A percentile compares a stretch with the other conserved stretches of the same genome.
phyloP scores from a whole-genome alignment of 768 basidiomycete genomes.

The Terana coerulea region DNA sequence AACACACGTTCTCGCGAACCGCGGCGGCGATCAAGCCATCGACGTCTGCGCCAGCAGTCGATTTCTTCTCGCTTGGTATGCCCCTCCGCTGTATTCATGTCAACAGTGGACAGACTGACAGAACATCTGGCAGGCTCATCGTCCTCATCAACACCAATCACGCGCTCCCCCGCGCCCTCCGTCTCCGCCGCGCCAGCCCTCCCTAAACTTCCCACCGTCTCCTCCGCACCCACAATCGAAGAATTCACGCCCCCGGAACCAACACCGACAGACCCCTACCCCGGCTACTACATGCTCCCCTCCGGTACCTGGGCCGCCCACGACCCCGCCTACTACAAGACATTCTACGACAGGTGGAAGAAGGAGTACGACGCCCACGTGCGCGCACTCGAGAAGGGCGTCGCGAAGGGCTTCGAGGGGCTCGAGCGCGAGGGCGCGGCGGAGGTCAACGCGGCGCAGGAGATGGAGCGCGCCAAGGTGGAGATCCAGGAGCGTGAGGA shows the following conservation, averaged over 20 bases:
- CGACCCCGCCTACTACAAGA: constrained; percentile 64
- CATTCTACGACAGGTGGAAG: constrained; percentile 71
- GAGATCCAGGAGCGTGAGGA: constrained; percentile 77
- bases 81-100: background rate
- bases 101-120: no score
- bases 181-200: constrained; percentile 18
- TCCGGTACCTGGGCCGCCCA: constrained; percentile 77
- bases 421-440: constrained; percentile 53
- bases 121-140: constrained; percentile 1
- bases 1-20: constrained; percentile 12
- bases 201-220: constrained; percentile 33
- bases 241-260: constrained; percentile 73
- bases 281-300: constrained; percentile 83
- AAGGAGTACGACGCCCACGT: constrained; percentile 67
- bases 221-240: constrained; percentile 67
- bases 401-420: constrained; percentile 66
- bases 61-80: constrained; percentile 71
- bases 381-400: constrained; percentile 67
- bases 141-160: constrained; percentile 13
- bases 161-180: background rate
- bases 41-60: constrained; percentile 39
- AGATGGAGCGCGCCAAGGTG: constrained; percentile 74
- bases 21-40: constrained; percentile 13
- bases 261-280: constrained; percentile 70
- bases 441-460: constrained; percentile 59